A percentile compares a stretch with the other conserved stretches of the same genome.
Conservation (phyloP, 1,284 basidiomycete genomes). For the Boletellus dicymbophilus region DNA sequence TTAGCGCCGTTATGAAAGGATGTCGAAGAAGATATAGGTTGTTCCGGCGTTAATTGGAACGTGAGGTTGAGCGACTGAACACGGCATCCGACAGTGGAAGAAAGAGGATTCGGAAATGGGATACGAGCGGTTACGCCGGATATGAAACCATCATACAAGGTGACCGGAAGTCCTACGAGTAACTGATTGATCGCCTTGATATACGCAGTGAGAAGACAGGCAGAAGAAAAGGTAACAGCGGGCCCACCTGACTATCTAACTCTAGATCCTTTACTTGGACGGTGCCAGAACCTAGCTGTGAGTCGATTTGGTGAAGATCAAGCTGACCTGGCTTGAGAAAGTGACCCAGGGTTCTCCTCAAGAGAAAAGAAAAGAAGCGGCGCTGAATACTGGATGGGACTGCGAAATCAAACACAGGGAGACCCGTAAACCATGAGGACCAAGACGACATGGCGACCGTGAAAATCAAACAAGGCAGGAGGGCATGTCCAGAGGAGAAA, state of each 20-base stretch:
- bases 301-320: slow-evolving; percentile 86
- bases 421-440: slow-evolving; percentile 60
- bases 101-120: slow-evolving; percentile 75
- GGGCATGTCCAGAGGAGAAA: slow-evolving; percentile 19
- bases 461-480: slow-evolving; percentile 17
- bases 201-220: slow-evolving; percentile 15
- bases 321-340: slow-evolving; percentile 88
- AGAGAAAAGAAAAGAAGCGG: slow-evolving; percentile 87
- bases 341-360: slow-evolving; percentile 84
- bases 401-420: slow-evolving; percentile 66
- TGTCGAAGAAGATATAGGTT: slow-evolving; percentile 12
- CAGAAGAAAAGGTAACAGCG: slow-evolving; percentile 9
- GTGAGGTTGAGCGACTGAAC: slow-evolving; percentile 63
- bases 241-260: slow-evolving; percentile 69
- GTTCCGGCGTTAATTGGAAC: slow-evolving; percentile 49
- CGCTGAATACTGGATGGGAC: slow-evolving; percentile 86
- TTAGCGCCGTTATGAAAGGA: slow-evolving; percentile 36
- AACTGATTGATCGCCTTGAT: slow-evolving; percentile 78
- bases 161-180: slow-evolving; percentile 69
- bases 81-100: slow-evolving; percentile 69
- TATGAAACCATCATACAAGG: slow-evolving; percentile 71
- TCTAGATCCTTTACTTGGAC: slow-evolving; percentile 86
- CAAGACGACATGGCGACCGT: slow-evolving; percentile 32
- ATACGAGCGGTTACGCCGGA: slow-evolving; percentile 75
- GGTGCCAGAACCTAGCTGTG: slow-evolving; percentile 87